These are phyloP conservation scores for Calonectria pteridis DNA, from an alignment of 2,329 filamentous ascomycete genomes.

Conservation along the genomic window DNA sequence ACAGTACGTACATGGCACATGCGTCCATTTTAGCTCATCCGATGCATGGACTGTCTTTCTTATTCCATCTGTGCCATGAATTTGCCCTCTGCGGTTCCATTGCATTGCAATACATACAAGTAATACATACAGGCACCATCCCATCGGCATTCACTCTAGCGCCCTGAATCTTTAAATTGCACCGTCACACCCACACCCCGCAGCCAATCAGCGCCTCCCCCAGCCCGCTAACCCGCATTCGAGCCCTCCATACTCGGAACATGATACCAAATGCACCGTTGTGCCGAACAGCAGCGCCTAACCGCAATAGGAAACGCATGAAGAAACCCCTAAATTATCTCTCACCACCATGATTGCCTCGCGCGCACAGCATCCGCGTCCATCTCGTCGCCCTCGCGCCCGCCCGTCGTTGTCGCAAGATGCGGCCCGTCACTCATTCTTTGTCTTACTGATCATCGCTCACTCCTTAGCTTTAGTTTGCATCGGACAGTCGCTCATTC, in stretches of 20 bases:
- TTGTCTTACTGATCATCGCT: slow-evolving; percentile 21
- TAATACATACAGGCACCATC: neutral
- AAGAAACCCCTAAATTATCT: slow-evolving; percentile 25
- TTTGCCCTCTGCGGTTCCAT: too few species aligned
- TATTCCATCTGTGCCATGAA: neutral
- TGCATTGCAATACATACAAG: neutral
- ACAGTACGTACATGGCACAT: neutral
- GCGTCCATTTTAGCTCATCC: neutral
- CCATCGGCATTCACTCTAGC: neutral
- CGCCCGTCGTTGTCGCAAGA: slow-evolving; percentile 31
- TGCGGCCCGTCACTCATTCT: slow-evolving; percentile 36
- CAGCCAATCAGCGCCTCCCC: neutral
- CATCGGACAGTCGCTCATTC: neutral
- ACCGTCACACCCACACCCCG: neutral
- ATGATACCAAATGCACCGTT: slow-evolving; percentile 5
- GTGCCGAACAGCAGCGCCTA: neutral
- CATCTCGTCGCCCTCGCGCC: slow-evolving; percentile 10
- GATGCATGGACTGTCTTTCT: neutral
- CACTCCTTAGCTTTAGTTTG: neutral
- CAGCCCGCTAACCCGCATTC: neutral
- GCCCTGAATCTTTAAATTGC: neutral
- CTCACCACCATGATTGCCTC: slow-evolving; percentile 11
- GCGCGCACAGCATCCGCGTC: slow-evolving; percentile 11
- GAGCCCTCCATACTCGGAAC: neutral
- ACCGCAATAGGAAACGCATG: slow-evolving; percentile 10